A percentile compares a stretch with the other conserved stretches of the same genome.
These are phyloP conservation scores for Mucor circinelloides DNA, from an alignment of 371 early-diverging fungal species.

Conservation along the genomic window DNA sequence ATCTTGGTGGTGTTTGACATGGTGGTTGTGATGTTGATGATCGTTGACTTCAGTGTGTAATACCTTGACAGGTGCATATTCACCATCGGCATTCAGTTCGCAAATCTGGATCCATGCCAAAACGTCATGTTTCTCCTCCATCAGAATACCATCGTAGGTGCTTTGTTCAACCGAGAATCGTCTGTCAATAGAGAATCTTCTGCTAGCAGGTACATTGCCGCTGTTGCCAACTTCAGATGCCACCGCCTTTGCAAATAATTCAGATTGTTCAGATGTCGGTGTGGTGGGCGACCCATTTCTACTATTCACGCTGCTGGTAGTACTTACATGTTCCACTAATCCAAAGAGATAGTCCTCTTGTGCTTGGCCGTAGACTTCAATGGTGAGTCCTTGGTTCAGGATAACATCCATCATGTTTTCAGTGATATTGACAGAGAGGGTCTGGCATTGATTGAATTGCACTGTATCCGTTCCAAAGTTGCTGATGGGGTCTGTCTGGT, in stretches of 20 bases:
- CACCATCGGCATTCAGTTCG: constrained; percentile 64
- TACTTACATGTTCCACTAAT: constrained; percentile 20
- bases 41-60: constrained; percentile 29
- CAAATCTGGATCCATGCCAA: constrained; percentile 66
- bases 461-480: constrained; percentile 54
- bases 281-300: constrained; percentile 2
- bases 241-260: constrained; percentile 12
- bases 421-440: constrained; percentile 53
- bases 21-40: constrained; percentile 3
- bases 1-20: constrained; percentile 32
- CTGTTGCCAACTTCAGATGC: not conserved
- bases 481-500: constrained; percentile 63
- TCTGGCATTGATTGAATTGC: constrained; percentile 65
- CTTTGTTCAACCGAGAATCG: constrained; percentile 16
- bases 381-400: constrained; percentile 40
- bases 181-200: constrained; percentile 20
- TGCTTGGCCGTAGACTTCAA: constrained; percentile 68
- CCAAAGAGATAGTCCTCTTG: constrained; percentile 32
- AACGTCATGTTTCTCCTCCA: constrained; percentile 64
- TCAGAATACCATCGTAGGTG: constrained; percentile 37
- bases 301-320: not conserved
- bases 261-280: constrained; percentile 9
- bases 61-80: constrained; percentile 65
- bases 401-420: constrained; percentile 52
- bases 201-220: constrained; percentile 7